Evolutionary conservation across 1,139 yeast species (phyloP), one percentile per base, ranked within the genome.

Genomic region (Zygosaccharomyces sapae): DNA sequence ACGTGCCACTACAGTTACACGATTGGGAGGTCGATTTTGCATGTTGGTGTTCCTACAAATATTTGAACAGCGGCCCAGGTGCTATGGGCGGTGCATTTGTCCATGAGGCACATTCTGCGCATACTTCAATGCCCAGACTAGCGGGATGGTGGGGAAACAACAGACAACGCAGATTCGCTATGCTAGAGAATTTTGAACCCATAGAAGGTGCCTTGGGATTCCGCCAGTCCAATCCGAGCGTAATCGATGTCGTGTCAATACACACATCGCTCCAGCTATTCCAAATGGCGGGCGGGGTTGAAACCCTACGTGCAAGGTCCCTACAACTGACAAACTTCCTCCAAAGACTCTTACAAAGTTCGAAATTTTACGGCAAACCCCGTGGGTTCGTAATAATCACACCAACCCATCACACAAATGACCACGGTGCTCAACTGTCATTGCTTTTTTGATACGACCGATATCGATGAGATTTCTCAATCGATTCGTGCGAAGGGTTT

Each of bases 121-220:
- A 62, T n/a, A 66, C 67, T 38, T 72, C 72, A 45, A 61, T 76
- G 31, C 85, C 95, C 1, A 72, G 97, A 54, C 71, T 86, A 47
- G 95, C 96, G 0, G 97, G 97, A 0, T 90, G 97, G 97, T 90
- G 97, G 97, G 97, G 97, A 0, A 89, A 87, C 62, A 80, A 85
- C 55, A 71, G 83, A 0, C 56, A 61, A 1, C 80, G 79, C 29
- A 71, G 97, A 51, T 90, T 90, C 65, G 73, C 81, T 56, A 90
- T 90, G 97, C 66, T 76, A 49, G 94, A 86, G 60, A 63, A 72
- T 38, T 90, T 88, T 56, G 84, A 83, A 51, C 96, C 96, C 0
- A 83, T 86, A 29, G 71, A 75, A 9, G 85, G 94, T 22, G 97
- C 97, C 0, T 72, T 85, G 22, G 94, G 96, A 0, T 90, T 82